Base-by-base conservation (phyloP, 805 yeast genomes). In the Saturnispora galanensis region DNA sequence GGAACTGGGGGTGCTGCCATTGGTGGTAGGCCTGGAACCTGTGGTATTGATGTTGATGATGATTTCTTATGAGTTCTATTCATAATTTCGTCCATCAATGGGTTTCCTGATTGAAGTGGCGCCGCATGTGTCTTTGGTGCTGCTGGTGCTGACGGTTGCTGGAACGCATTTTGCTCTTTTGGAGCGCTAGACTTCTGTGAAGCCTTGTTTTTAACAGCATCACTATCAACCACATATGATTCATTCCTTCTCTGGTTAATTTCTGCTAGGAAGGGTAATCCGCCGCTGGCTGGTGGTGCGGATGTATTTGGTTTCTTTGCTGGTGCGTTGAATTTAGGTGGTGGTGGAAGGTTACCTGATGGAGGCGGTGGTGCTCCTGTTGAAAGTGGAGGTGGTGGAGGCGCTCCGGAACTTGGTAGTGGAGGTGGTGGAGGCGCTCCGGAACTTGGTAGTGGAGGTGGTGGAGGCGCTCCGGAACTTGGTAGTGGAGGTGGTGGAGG, bases 211-310 rank as follows among this genome's bases (percentile, higher is more conserved):
- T 57, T 41, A 47, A 53, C 58, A 8, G 47, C 39, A 12, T 45
- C 50, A 16, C 53, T 60, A 44, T 69, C 77, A n/a, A 77, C 66
- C 11, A 74, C 79, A 55, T 65, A 56, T 1, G 70, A 47, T 16
- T 77, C 78, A 49, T 71, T 68, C 57, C 82, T 65, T 55, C 72
- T 74, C 34, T 71, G 68, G 48, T 76, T 75, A 40, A 78, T 77
- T 47, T 77, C 75, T 1, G 77, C 77, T 40, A 77, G 64, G 52
- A 78, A 77, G 6, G 84, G 83, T 18, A 77, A 56, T 0, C 68
- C 72, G 1, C 76, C 76, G 53, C 53, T 35, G 40, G 53, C 49
- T 15, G 51, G 31, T 6, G 59, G 50, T 7, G 66, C 53, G 5
- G 70, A 58, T 6, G 67, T 17, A 8, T 35, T 10, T 18, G 45